Percentiles rank a stretch among this genome's conserved stretches.
Evolutionary conservation across 371 early-diverging fungal genomes (phyloP).

Genomic region (Mucor irregularis): DNA sequence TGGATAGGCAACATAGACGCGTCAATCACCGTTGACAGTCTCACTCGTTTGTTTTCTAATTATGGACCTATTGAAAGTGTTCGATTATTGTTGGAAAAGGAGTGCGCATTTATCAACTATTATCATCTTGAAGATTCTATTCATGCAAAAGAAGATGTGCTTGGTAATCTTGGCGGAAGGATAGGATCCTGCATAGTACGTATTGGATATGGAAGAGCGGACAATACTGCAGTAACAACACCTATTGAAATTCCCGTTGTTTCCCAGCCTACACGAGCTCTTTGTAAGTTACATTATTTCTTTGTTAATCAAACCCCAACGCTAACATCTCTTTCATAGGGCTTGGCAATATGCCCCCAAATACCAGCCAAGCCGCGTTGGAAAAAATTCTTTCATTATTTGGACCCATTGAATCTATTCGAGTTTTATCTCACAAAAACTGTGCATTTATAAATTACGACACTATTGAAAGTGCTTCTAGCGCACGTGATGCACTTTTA

Average conservation of each 20-base stretch:
- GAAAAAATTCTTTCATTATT: slow-evolving; percentile 74
- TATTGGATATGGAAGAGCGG: slow-evolving; percentile 89
- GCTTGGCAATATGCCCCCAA: slow-evolving; percentile 92
- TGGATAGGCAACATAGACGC: slow-evolving; percentile 96
- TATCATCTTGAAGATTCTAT: slow-evolving; percentile 84
- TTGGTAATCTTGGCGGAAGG: slow-evolving; percentile 67
- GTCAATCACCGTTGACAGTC: slow-evolving; percentile 69
- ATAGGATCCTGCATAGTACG: slow-evolving; percentile 80
- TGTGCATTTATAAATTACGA: slow-evolving; percentile 97
- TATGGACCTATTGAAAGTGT: slow-evolving; percentile 93
- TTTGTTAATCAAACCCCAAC: neutral
- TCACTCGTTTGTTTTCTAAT: slow-evolving; percentile 76
- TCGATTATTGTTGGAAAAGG: slow-evolving; percentile 91
- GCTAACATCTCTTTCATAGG: slow-evolving; percentile 42
- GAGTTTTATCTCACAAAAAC: slow-evolving; percentile 95
- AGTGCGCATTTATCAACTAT: slow-evolving; percentile 95
- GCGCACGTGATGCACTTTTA: slow-evolving; percentile 83
- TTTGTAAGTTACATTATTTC: slow-evolving; percentile 32
- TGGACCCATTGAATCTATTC: slow-evolving; percentile 92
- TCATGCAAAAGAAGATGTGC: slow-evolving; percentile 83
- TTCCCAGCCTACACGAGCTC: slow-evolving; percentile 43
- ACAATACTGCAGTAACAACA: slow-evolving; percentile 42
- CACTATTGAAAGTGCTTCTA: slow-evolving; percentile 80
- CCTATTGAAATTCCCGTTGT: slow-evolving; percentile 9
- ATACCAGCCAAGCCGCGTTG: slow-evolving; percentile 72